Evolutionary conservation across 2,329 filamentous ascomycete genomes (phyloP).

Genomic region (Endoconidiophora laricicola): DNA sequence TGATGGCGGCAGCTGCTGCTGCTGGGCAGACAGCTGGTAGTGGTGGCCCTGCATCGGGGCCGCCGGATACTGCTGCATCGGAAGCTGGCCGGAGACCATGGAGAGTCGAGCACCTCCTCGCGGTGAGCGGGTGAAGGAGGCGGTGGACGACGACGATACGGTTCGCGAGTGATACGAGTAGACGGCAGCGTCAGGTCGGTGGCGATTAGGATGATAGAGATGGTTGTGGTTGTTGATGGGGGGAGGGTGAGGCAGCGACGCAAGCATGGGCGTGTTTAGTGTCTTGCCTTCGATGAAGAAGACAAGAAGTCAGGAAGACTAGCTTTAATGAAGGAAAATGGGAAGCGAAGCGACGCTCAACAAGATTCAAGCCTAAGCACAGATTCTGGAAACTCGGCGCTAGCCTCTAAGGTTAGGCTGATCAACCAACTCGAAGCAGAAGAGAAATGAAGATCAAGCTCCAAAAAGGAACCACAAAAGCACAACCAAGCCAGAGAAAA

Average conservation of each 20-base stretch:
- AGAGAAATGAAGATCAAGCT: conserved; percentile 2
- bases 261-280: conserved; percentile 6
- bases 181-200: not conserved
- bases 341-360: no score
- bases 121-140: conserved; percentile 21
- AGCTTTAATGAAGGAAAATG: not conserved
- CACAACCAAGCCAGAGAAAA: not conserved
- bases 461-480: not conserved
- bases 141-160: conserved; percentile 36
- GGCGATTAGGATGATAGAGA: conserved; percentile 3
- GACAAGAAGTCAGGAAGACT: not conserved
- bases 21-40: conserved; percentile 6
- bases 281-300: no score
- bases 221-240: conserved; percentile 3
- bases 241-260: conserved; percentile 9
- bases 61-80: conserved; percentile 5
- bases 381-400: not conserved
- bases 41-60: conserved; percentile 7
- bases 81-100: conserved; percentile 10
- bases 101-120: conserved; percentile 5
- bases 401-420: not conserved
- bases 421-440: conserved; percentile 1
- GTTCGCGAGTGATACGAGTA: conserved; percentile 26
- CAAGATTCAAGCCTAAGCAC: not conserved
- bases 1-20: conserved; percentile 4